Evolutionary conservation across 2,329 filamentous ascomycete genomes (phyloP).

Genomic region (Pleoardoris graminearum): DNA sequence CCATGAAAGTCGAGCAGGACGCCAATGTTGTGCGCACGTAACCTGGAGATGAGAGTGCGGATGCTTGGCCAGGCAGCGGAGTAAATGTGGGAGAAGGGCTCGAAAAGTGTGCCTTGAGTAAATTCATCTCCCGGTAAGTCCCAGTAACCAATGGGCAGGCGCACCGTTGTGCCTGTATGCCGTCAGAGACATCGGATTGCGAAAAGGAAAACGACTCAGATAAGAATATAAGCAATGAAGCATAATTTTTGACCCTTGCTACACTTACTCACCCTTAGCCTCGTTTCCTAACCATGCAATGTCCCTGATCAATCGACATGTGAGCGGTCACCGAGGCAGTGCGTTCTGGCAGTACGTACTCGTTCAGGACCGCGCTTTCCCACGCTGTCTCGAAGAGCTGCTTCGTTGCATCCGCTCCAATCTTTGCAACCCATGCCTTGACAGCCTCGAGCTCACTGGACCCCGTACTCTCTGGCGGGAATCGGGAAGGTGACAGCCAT

Average conservation of each 20-base stretch:
- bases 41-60: constrained; percentile 51
- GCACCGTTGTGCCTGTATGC: constrained; percentile 53
- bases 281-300: constrained; percentile 57
- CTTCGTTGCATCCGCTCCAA: constrained; percentile 55
- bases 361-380: constrained; percentile 54
- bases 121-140: constrained; percentile 56
- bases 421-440: constrained; percentile 50
- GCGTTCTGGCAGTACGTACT: constrained; percentile 6
- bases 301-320: constrained; percentile 37
- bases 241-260: too few species aligned
- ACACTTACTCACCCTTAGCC: constrained; percentile 49
- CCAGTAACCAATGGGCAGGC: constrained; percentile 65
- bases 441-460: constrained; percentile 59
- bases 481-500: constrained; percentile 59
- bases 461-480: constrained; percentile 47
- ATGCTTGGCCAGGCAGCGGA: constrained; percentile 58
- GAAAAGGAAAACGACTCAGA: not conserved
- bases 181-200: not conserved
- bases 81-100: constrained; percentile 55
- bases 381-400: constrained; percentile 60
- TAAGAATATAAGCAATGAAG: too few species aligned
- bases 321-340: not conserved
- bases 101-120: constrained; percentile 57
- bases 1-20: constrained; percentile 63
- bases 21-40: constrained; percentile 55